A percentile compares a stretch with the other conserved stretches of the same genome.
phyloP scores from a whole-genome alignment of 805 yeast genomes.

The Metschnikowia henanensis region DNA sequence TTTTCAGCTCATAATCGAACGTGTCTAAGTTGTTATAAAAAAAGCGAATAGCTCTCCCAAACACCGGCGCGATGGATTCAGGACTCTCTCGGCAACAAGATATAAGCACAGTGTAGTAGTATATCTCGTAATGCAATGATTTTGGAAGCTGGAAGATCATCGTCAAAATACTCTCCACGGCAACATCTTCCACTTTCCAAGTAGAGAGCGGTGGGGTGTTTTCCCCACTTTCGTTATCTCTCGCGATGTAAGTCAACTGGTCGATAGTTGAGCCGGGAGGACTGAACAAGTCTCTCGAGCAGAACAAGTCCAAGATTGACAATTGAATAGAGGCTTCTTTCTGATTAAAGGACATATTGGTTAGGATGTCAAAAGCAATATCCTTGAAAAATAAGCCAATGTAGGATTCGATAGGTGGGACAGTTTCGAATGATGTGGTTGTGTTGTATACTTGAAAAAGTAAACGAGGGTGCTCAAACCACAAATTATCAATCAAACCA shows the following conservation, averaged over 20 bases:
- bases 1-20: constrained; percentile 71
- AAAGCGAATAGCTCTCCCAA: constrained; percentile 85
- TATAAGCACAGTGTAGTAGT: constrained; percentile 80
- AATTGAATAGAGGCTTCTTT: constrained; percentile 84
- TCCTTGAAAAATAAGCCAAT: constrained; percentile 66
- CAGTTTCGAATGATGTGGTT: constrained; percentile 60
- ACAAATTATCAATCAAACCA: constrained; percentile 55
- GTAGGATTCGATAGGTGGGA: constrained; percentile 39
- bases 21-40: constrained; percentile 66
- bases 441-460: constrained; percentile 61
- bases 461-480: constrained; percentile 59
- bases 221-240: constrained; percentile 43
- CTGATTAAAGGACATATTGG: constrained; percentile 85
- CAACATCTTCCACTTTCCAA: constrained; percentile 89
- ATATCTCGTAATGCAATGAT: constrained; percentile 65
- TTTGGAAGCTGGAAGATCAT: constrained; percentile 75
- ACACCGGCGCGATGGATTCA: constrained; percentile 83
- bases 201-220: constrained; percentile 55
- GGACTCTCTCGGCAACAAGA: constrained; percentile 81
- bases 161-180: constrained; percentile 77
- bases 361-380: constrained; percentile 68
- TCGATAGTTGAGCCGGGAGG: constrained; percentile 78
- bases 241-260: constrained; percentile 45
- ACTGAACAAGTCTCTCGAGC: constrained; percentile 52
- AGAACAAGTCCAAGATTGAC: constrained; percentile 69